Evolutionary conservation across 2,329 filamentous ascomycete species (phyloP), one percentile per base, ranked within the genome.

Genomic region (Aureobasidium melanogenum): DNA sequence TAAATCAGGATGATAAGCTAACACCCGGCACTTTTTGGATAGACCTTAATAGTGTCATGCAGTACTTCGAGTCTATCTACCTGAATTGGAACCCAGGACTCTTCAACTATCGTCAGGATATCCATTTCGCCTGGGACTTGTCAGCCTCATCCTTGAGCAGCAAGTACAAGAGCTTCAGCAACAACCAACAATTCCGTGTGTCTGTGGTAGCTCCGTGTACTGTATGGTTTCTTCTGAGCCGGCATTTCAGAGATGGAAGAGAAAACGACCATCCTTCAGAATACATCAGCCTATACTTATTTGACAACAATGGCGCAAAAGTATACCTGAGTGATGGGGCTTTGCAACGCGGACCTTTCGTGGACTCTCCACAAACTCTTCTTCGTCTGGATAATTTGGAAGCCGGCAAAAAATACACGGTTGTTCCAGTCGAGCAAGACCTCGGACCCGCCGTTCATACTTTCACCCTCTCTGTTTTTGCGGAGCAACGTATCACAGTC

Each of bases 21-120:
- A 70, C 75, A 30, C 86, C 88, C 0, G 91, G 91, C n/a, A 90
- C 88, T 0, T 95, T 96, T 70, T 97, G 94, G 93, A 95, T 97
- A 75, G 85, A 87, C 26, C 84, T 94, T 30, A 89, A 96, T 67
- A 89, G 91, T 65, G 85, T 97, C 4, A 83, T 90, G 38, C 91
- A 96, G 69, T 87, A 96, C 70, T 99, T 97, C 65, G 91, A 97
- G 71, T 96, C 92, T 19, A 84, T 99, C 66, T 99, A 97, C 73
- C 80, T 99, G 60, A 99, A 97, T 74, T 99, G 94, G 94, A 97
- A 96, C 66, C 92, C 94, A 0, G 82, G 83, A 0, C 78, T 96
- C 0, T 99, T 99, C 74, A 78, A 79, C 1, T 77, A 88, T 70
- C 86, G 92, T 9, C 87, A 96, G 72, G 92, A 99, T 68, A 85